Evolutionary conservation across 148 eudicot species (phyloP), one percentile per base, ranked within the genome.

Genomic region (Arbutus unedo): DNA sequence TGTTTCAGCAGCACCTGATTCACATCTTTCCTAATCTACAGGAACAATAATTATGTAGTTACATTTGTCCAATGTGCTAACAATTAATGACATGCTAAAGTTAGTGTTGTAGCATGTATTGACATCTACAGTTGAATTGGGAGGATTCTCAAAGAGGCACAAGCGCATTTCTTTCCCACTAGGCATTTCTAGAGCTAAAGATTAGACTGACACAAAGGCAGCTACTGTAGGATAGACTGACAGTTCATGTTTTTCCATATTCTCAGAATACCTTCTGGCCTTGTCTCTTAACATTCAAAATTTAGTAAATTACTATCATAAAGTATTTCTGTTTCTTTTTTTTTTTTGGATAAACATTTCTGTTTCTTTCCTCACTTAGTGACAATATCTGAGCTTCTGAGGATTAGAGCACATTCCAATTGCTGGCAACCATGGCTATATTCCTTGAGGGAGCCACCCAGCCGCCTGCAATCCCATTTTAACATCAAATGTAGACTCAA

Each of bases 401-500:
- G 57, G 31, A 66, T 49, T 59, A 7, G 15, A 45, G 73, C 71
- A 18, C 71, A 44, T 8, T 43, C n/a, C 71, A 41, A 60, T 59
- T 59, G 64, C 73, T 21, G 38, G 59, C 53, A 44, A 25, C 60
- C 55, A 18, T 60, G 44, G 15, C 13, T 25, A 49, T 4, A 18
- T 62, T 48, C 70, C 70, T 2, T 15, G 9, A 31, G 7, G 47
- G 23, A 50, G 48, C 59, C 59, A 67, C 15, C 18, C 19, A 15
- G 4, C 38, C 38, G 38, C 38, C 38, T 31, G 38, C 50, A 80
- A 8, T 44, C 62, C 74, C 4, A 51, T 50, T 23, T 43, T 9
- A 43, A 78, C 19, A 64, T 64, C 70, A 23, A 23, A 64, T 64
- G 70, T 66, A 41, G 62, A 76, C 55, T 16, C 80, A 54, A 48